These are phyloP conservation scores for Udeniomyces megalosporus DNA, from an alignment of 768 basidiomycete species.

Conservation along the genomic window DNA sequence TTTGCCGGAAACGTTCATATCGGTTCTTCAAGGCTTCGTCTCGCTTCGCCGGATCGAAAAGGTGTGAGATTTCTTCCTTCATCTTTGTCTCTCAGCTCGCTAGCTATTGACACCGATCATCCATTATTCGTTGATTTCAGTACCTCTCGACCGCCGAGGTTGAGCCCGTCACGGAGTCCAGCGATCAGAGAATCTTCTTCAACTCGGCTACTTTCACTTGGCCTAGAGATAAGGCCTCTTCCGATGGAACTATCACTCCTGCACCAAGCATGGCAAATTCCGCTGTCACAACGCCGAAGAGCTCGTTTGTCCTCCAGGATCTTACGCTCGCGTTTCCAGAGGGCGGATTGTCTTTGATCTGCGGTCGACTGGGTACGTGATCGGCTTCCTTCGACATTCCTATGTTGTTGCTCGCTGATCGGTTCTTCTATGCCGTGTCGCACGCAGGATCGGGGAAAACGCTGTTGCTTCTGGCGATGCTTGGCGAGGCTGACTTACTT, in stretches of 20 bases:
- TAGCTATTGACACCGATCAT: neutral
- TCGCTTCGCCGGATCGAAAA: slow-evolving; percentile 80
- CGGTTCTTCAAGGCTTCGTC: slow-evolving; percentile 53
- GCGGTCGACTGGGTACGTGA: slow-evolving; percentile 48
- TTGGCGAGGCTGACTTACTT: slow-evolving; percentile 76
- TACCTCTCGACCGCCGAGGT: slow-evolving; percentile 69
- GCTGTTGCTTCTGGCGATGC: slow-evolving; percentile 49
- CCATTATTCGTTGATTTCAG: slow-evolving; percentile 22
- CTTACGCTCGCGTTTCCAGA: slow-evolving; percentile 60
- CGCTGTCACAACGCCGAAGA: slow-evolving; percentile 50
- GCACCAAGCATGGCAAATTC: slow-evolving; percentile 34
- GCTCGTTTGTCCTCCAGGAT: slow-evolving; percentile 63
- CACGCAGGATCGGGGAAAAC: slow-evolving; percentile 59
- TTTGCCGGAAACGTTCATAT: slow-evolving; percentile 81
- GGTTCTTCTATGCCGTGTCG: too few species aligned
- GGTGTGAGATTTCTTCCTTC: too few species aligned
- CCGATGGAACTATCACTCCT: neutral
- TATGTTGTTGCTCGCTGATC: neutral
- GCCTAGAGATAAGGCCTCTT: slow-evolving; percentile 52
- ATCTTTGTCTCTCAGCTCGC: too few species aligned
- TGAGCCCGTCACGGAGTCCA: slow-evolving; percentile 41
- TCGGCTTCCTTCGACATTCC: neutral
- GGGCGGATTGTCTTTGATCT: slow-evolving; percentile 78
- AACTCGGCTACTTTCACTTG: slow-evolving; percentile 79
- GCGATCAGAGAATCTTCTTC: slow-evolving; percentile 36